Evolutionary conservation across 257 asterid genomes (phyloP).

Genomic region (Nicotiana sylvestris): DNA sequence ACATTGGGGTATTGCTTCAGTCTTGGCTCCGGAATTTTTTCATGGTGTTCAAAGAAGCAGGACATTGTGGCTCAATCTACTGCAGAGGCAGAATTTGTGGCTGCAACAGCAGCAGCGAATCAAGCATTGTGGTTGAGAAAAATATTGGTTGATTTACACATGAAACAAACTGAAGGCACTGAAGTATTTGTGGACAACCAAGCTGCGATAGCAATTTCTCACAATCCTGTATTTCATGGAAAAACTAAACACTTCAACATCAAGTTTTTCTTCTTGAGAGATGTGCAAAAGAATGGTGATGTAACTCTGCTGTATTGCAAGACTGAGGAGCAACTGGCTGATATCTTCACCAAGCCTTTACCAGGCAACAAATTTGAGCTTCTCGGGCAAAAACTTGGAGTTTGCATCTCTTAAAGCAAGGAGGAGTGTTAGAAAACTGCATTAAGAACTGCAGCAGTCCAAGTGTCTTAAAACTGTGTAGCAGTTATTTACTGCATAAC

Average conservation of each 20-base stretch:
- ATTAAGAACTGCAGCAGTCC: too few relatives aligned
- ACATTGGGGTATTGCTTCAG: not conserved
- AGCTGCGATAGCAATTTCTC: too few relatives aligned
- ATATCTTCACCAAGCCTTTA: not conserved
- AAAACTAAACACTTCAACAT: too few relatives aligned
- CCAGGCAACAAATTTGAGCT: not conserved
- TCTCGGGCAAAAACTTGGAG: not conserved
- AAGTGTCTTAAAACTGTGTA: too few relatives aligned
- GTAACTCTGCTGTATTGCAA: not conserved
- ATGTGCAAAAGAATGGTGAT: not conserved
- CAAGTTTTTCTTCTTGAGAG: too few relatives aligned
- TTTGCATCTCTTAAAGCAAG: not conserved
- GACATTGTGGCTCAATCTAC: not conserved
- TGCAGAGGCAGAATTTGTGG: not conserved
- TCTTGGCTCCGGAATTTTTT: not conserved
- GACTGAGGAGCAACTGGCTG: not conserved
- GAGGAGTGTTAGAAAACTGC: not conserved
- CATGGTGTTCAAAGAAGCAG: not conserved
- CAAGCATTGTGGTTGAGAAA: not conserved
- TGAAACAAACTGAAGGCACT: too few relatives aligned
- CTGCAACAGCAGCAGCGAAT: not conserved
- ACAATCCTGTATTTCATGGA: too few relatives aligned
- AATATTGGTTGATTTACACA: not conserved
- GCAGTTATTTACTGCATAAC: too few relatives aligned
- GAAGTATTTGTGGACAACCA: too few relatives aligned